A percentile compares a stretch with the other conserved stretches of the same genome.
Conservation (phyloP, 23 red algal species). For the Gracilariopsis chorda region DNA sequence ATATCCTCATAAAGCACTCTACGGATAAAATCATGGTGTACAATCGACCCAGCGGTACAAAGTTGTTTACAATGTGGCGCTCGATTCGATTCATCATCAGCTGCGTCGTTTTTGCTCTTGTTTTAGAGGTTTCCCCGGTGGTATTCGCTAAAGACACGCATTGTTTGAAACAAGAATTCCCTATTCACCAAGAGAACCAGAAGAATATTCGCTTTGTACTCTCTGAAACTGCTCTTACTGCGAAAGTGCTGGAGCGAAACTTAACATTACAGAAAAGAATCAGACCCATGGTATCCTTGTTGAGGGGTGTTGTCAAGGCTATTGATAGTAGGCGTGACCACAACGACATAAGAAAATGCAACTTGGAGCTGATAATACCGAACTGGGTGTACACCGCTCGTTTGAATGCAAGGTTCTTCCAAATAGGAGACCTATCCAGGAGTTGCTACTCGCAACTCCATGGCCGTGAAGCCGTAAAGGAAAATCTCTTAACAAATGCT, state of each 20-base stretch:
- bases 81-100: too few species aligned
- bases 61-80: too few species aligned
- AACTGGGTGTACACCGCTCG: constrained; percentile 4
- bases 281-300: neutral
- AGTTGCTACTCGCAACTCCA: neutral
- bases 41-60: too few species aligned
- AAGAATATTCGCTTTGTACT: neutral
- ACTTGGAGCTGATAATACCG: neutral
- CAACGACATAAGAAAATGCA: neutral
- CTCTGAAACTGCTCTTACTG: neutral
- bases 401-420: constrained; percentile 1
- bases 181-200: neutral
- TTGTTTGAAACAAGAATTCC: neutral
- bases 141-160: neutral
- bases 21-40: too few species aligned
- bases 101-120: too few species aligned
- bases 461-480: neutral
- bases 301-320: neutral
- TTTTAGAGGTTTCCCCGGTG: too few species aligned
- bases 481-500: neutral
- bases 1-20: too few species aligned
- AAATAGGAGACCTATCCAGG: neutral
- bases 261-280: neutral
- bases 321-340: neutral
- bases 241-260: neutral